Percentiles rank a stretch among this genome's conserved stretches.
Conservation (phyloP, 2,329 filamentous ascomycete genomes). For the Penicillium sp. region DNA sequence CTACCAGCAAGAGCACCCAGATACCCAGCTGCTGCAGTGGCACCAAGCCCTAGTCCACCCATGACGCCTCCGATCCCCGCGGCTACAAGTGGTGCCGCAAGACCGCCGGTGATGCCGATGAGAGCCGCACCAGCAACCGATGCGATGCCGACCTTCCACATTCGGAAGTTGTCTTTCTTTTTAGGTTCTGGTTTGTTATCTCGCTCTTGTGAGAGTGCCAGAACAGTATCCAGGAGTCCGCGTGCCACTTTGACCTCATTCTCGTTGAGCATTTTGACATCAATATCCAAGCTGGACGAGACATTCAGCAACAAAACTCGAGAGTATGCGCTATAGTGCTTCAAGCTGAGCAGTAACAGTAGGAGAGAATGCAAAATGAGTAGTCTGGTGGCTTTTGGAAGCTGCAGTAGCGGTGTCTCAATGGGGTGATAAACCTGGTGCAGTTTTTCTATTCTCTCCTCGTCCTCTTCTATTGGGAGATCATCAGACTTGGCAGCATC, state of each 20-base stretch:
- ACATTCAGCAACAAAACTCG: conserved; percentile 71
- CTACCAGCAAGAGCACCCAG: conserved; percentile 80
- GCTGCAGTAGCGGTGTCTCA: conserved; percentile 56
- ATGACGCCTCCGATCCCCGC: conserved; percentile 79
- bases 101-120: conserved; percentile 77
- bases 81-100: conserved; percentile 74
- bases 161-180: conserved; percentile 64
- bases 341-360: conserved; percentile 72
- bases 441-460: conserved; percentile 31
- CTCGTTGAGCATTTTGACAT: conserved; percentile 63
- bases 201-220: conserved; percentile 73
- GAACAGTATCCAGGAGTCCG: conserved; percentile 73
- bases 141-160: conserved; percentile 83
- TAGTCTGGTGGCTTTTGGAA: conserved; percentile 52
- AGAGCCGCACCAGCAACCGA: conserved; percentile 85
- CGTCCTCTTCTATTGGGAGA: conserved; percentile 27
- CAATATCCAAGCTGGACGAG: conserved; percentile 70
- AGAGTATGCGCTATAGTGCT: conserved; percentile 75
- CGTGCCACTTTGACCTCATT: conserved; percentile 76
- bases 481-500: conserved; percentile 27
- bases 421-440: conserved; percentile 58
- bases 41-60: conserved; percentile 73
- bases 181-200: conserved; percentile 73
- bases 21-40: conserved; percentile 73
- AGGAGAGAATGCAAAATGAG: conserved; percentile 73